These are phyloP conservation scores for Xylariales sp. DNA, from an alignment of 2,329 filamentous ascomycete species.

Conservation along the genomic window DNA sequence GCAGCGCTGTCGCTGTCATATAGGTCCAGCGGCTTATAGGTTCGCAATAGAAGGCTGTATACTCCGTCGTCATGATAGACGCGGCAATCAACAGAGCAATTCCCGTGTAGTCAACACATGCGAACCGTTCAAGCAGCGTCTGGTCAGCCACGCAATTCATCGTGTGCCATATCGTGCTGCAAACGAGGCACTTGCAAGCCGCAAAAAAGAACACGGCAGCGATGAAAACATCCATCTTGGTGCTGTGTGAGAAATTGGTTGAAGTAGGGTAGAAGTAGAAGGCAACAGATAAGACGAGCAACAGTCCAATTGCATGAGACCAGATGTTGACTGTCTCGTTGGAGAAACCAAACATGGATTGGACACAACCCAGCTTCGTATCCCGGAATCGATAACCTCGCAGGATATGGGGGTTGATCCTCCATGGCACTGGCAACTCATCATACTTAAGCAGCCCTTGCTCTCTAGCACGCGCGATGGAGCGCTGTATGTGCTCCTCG, in stretches of 20 bases:
- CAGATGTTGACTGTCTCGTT: slow-evolving; percentile 98
- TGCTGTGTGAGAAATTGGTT: slow-evolving; percentile 79
- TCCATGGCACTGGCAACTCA: slow-evolving; percentile 87
- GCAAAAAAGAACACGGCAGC: slow-evolving; percentile 95
- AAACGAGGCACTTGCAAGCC: slow-evolving; percentile 89
- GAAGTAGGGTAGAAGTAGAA: slow-evolving; percentile 95
- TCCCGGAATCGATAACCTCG: slow-evolving; percentile 92
- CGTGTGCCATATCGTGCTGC: slow-evolving; percentile 96
- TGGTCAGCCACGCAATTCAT: slow-evolving; percentile 97
- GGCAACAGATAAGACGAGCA: slow-evolving; percentile 81
- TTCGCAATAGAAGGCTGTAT: slow-evolving; percentile 98
- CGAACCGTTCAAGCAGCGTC: slow-evolving; percentile 86
- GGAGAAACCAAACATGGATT: slow-evolving; percentile 76
- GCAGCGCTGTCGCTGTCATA: slow-evolving; percentile 72
- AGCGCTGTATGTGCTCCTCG: slow-evolving; percentile 78
- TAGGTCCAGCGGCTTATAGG: slow-evolving; percentile 82
- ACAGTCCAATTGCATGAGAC: slow-evolving; percentile 87
- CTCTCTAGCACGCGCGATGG: slow-evolving; percentile 70
- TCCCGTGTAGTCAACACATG: slow-evolving; percentile 96
- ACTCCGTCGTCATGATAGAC: slow-evolving; percentile 96
- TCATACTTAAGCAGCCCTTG: slow-evolving; percentile 83
- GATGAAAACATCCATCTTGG: slow-evolving; percentile 84
- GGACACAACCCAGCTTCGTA: slow-evolving; percentile 83
- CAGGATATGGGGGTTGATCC: slow-evolving; percentile 89
- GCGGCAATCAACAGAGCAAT: slow-evolving; percentile 93